phyloP scores from a whole-genome alignment of 306 rosid species.

The Parietaria judaica region DNA sequence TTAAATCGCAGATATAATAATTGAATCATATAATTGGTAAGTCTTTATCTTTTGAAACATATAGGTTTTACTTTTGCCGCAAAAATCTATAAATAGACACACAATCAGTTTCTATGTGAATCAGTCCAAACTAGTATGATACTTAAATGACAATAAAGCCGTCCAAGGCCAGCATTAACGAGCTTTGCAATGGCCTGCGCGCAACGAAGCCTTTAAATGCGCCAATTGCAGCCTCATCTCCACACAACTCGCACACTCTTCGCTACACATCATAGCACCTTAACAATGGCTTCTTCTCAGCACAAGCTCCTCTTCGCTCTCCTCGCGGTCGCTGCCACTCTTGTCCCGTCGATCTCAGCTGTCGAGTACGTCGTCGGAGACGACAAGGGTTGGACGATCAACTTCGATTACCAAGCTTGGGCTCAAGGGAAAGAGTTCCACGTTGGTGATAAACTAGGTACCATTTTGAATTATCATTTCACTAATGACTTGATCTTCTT shows the following conservation, averaged over 20 bases:
- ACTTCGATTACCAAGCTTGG: slow-evolving; percentile 37
- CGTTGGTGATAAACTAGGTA: slow-evolving; percentile 45
- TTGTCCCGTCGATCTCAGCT: slow-evolving; percentile 25
- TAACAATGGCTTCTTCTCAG: slow-evolving; percentile 22
- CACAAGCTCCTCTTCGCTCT: slow-evolving; percentile 10
- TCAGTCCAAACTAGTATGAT: no score
- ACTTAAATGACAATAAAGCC: slow-evolving; percentile 2
- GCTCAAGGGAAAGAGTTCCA: slow-evolving; percentile 29
- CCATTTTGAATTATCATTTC: background rate
- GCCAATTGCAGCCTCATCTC: background rate
- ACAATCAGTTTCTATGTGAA: no score
- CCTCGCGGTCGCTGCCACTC: slow-evolving; percentile 17
- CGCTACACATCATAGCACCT: no score
- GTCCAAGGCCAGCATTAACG: slow-evolving; percentile 11
- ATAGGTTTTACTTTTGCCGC: no score
- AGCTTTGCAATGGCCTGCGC: background rate
- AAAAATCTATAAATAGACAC: no score
- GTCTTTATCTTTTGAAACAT: no score
- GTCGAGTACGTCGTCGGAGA: slow-evolving; percentile 32
- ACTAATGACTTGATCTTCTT: no score
- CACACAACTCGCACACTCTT: background rate
- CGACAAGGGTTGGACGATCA: slow-evolving; percentile 31
- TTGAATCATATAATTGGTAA: no score
- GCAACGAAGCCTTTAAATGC: slow-evolving; percentile 4
- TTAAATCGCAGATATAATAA: no score